These are phyloP conservation scores for Melampsora occidentalis DNA, from an alignment of 1,284 basidiomycete species.

Conservation along the genomic window DNA sequence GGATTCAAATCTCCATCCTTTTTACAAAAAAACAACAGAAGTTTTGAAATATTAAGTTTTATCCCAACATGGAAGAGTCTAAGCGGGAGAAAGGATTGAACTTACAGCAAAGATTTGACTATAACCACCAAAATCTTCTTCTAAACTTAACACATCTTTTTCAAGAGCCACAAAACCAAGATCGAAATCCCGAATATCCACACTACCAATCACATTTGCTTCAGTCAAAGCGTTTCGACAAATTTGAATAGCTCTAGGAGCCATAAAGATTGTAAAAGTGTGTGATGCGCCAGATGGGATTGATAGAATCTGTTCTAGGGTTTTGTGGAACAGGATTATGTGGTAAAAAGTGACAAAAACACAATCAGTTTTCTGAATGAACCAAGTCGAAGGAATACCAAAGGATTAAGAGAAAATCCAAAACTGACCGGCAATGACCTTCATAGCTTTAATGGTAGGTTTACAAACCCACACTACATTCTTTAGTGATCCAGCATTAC, in stretches of 20 bases:
- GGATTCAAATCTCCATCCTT: constrained; percentile 91
- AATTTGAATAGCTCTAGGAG: constrained; percentile 81
- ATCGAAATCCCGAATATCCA: constrained; percentile 79
- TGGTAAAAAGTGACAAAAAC: not conserved
- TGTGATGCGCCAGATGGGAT: constrained; percentile 59
- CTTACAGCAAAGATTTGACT: constrained; percentile 41
- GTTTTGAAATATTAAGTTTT: not conserved
- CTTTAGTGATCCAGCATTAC: constrained; percentile 68
- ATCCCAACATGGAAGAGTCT: not conserved
- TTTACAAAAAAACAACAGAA: constrained; percentile 26
- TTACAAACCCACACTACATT: constrained; percentile 92
- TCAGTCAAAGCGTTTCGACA: constrained; percentile 80
- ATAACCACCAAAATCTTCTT: constrained; percentile 68
- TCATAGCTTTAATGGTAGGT: constrained; percentile 78
- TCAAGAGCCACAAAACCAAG: constrained; percentile 90
- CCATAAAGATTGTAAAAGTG: constrained; percentile 81
- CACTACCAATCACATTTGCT: constrained; percentile 84
- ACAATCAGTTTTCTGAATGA: not conserved
- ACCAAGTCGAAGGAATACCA: not conserved
- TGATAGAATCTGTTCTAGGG: constrained; percentile 71
- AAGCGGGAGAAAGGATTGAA: not conserved
- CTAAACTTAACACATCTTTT: constrained; percentile 82
- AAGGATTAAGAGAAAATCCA: constrained; percentile 7
- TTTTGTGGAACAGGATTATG: constrained; percentile 44
- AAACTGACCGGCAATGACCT: constrained; percentile 80